Evolutionary conservation across 768 basidiomycete genomes (phyloP).

Genomic region (Lyophyllum shimeji): DNA sequence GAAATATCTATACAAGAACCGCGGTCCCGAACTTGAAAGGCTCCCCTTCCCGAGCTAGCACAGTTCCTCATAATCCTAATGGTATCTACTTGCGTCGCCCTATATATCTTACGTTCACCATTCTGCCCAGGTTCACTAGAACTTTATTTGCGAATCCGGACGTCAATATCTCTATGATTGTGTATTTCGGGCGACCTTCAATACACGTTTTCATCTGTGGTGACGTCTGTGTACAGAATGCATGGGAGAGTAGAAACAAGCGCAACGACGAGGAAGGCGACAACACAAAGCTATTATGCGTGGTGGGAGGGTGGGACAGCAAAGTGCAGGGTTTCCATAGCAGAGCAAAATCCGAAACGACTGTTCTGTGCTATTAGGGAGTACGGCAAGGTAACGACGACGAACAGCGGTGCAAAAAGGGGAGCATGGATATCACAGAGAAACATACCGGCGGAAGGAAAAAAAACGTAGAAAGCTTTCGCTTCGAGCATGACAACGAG

Average conservation of each 20-base stretch:
- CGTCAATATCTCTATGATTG: neutral
- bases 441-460: neutral
- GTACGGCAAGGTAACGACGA: neutral
- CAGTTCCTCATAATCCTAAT: neutral
- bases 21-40: too few relatives aligned
- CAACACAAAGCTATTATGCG: slow-evolving; percentile 7
- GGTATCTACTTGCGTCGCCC: neutral
- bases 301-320: neutral
- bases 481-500: slow-evolving; percentile 7
- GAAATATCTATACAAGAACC: neutral
- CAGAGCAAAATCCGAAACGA: slow-evolving; percentile 8
- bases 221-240: slow-evolving; percentile 6
- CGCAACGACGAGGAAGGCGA: slow-evolving; percentile 3
- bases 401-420: neutral
- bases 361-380: slow-evolving; percentile 2
- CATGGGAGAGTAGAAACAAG: slow-evolving; percentile 3
- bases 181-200: neutral
- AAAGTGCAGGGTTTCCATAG: slow-evolving; percentile 10
- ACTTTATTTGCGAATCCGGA: too few relatives aligned
- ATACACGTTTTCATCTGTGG: neutral
- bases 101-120: neutral
- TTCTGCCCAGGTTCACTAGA: too few relatives aligned
- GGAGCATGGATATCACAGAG: neutral
- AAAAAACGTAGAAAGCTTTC: slow-evolving; percentile 7
- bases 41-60: neutral